phyloP scores from a whole-genome alignment of 306 rosid genomes.

The barrel medic (Medicago truncatula) region MtrunA17r5.0-ANR NC_053044.1:42609001-42609500 shows the following conservation, averaged over 20 bases:
- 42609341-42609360: constrained; percentile 86
- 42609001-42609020: constrained; percentile 18
- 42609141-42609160: too few relatives aligned
- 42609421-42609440: too few relatives aligned
- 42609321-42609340: constrained; percentile 66
- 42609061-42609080: constrained; percentile 37
- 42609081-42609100: constrained; percentile 56
- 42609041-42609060: constrained; percentile 49
- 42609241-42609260: constrained; percentile 39
- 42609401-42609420: too few relatives aligned
- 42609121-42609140: too few relatives aligned
- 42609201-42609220: constrained; percentile 23
- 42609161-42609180: constrained; percentile 46
- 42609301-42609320: constrained; percentile 88
- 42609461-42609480: too few relatives aligned
- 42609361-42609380: constrained; percentile 64
- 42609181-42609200: constrained; percentile 73
- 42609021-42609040: constrained; percentile 54
- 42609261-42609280: constrained; percentile 29
- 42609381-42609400: too few relatives aligned
- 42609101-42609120: constrained; percentile 38
- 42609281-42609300: constrained; percentile 59
- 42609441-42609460: too few relatives aligned
- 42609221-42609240: constrained; percentile 55
- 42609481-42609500: neutral